Conservation (phyloP, 2,329 filamentous ascomycete genomes). For the Penicillium occitanis region DNA sequence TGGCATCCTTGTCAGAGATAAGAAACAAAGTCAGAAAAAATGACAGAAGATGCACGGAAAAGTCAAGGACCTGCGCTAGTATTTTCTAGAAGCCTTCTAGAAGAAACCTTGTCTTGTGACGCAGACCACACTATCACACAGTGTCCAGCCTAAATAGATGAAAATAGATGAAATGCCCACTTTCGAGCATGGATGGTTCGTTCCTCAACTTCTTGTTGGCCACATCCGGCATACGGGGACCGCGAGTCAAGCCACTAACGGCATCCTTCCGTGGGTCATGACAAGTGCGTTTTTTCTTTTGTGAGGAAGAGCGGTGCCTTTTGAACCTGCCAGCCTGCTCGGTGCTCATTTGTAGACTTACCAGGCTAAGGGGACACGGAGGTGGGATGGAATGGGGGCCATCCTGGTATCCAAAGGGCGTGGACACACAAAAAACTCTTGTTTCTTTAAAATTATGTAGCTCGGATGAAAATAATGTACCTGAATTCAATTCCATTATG, state of each 20-base stretch:
- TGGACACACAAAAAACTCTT: neutral
- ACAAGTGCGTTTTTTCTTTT: neutral
- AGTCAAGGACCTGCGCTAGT: constrained; percentile 6
- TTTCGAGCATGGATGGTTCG: neutral
- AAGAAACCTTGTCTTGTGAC: constrained; percentile 10
- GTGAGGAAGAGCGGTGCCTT: neutral
- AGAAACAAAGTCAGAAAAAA: neutral
- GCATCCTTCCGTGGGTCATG: constrained; percentile 2
- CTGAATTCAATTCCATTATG: neutral
- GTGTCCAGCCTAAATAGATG: neutral
- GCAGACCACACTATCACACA: neutral
- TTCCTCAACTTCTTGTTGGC: constrained; percentile 1
- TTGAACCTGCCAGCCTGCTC: neutral
- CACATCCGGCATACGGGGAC: neutral
- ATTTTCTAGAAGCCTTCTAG: constrained; percentile 20
- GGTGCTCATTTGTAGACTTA: neutral
- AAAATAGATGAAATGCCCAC: constrained; percentile 3
- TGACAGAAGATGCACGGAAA: neutral
- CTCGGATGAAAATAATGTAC: too few relatives aligned
- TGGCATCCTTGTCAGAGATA: neutral
- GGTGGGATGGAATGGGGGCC: constrained; percentile 1
- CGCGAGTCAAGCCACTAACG: constrained; percentile 8
- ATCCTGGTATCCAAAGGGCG: neutral
- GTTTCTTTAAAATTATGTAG: neutral
- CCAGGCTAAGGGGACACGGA: neutral